Evolutionary conservation across 2,329 filamentous ascomycete species (phyloP).

Genomic region (Akanthomyces muscarius): DNA sequence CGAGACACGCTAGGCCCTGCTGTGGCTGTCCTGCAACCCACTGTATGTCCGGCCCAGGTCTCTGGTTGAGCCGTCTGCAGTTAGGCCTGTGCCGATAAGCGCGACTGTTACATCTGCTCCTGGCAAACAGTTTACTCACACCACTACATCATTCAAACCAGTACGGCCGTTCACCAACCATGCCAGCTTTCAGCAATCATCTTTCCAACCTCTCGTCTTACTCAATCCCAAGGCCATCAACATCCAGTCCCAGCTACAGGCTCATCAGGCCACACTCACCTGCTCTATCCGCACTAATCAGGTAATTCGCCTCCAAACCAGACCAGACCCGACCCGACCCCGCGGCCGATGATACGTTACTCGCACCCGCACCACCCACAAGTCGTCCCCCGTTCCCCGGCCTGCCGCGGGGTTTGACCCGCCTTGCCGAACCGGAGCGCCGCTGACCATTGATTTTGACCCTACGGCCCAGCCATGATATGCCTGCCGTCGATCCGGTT

Average conservation of each 20-base stretch:
- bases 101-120: too few species aligned
- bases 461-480: too few species aligned
- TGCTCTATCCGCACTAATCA: neutral
- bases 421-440: slow-evolving; percentile 4
- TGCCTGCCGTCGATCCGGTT: slow-evolving; percentile 12
- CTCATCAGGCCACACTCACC: neutral
- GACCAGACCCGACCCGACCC: neutral
- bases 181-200: too few species aligned
- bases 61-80: neutral
- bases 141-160: neutral
- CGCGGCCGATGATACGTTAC: slow-evolving; percentile 16
- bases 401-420: slow-evolving; percentile 1
- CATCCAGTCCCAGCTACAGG: too few species aligned
- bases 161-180: too few species aligned
- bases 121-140: too few species aligned
- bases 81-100: too few species aligned
- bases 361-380: neutral
- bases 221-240: neutral
- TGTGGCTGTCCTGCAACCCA: too few species aligned
- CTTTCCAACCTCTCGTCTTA: too few species aligned
- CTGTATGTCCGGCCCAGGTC: too few species aligned
- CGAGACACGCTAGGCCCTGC: neutral
- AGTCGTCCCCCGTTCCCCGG: neutral
- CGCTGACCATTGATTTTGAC: neutral
- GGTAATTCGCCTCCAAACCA: neutral